Evolutionary conservation across 306 rosid genomes (phyloP).

Genomic region (Inga leiocalycina): DNA sequence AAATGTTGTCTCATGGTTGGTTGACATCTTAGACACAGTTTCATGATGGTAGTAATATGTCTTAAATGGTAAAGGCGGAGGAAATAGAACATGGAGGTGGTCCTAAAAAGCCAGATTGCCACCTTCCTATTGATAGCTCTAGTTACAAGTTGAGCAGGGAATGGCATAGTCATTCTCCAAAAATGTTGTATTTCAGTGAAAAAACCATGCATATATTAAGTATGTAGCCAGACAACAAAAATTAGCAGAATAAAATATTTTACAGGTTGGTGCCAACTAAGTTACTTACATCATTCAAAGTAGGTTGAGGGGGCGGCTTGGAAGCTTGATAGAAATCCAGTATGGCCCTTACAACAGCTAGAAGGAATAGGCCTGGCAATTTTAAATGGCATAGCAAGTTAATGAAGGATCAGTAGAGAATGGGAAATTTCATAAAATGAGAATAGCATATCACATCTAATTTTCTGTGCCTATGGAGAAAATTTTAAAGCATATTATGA

Average conservation of each 20-base stretch:
- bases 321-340: conserved; percentile 82
- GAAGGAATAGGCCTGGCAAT: conserved; percentile 86
- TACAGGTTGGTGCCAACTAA: not conserved
- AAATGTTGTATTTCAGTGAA: not conserved
- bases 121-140: conserved; percentile 18
- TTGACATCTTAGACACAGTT: not conserved
- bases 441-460: conserved; percentile 2
- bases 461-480: conserved; percentile 1
- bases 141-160: not conserved
- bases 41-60: not conserved
- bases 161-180: not conserved
- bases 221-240: not conserved
- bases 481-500: not conserved
- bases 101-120: not conserved
- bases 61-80: not conserved
- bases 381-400: conserved; percentile 30
- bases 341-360: conserved; percentile 89
- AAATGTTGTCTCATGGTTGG: not conserved
- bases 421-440: not conserved
- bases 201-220: not conserved
- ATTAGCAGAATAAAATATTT: conserved; percentile 1
- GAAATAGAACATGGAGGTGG: not conserved
- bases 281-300: conserved; percentile 76
- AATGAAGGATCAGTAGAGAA: conserved; percentile 27
- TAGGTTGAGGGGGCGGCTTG: conserved; percentile 80